Evolutionary conservation across 2,329 filamentous ascomycete genomes (phyloP).

Genomic region (Xylaria multiplex): DNA sequence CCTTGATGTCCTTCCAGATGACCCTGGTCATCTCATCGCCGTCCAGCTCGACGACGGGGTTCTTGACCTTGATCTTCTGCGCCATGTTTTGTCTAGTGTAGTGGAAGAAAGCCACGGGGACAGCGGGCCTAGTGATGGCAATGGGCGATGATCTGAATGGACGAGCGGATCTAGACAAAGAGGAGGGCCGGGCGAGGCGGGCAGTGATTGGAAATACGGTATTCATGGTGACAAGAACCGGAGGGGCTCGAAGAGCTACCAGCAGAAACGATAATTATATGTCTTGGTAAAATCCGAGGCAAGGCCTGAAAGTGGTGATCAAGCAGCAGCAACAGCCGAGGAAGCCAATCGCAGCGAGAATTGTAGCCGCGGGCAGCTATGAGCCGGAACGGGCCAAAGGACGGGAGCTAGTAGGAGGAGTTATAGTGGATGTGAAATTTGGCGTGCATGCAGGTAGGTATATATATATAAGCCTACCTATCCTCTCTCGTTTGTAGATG

Average conservation of each 20-base stretch:
- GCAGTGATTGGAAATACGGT: conserved; percentile 42
- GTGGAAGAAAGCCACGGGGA: conserved; percentile 50
- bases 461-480: not conserved
- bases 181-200: conserved; percentile 46
- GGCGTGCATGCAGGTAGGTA: not conserved
- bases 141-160: conserved; percentile 44
- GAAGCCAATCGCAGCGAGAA: conserved; percentile 35
- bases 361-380: conserved; percentile 27
- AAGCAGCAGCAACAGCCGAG: conserved; percentile 33
- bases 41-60: conserved; percentile 97
- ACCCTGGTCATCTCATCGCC: conserved; percentile 97
- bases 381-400: conserved; percentile 30
- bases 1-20: conserved; percentile 99
- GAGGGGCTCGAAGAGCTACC: conserved; percentile 2
- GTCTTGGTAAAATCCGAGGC: conserved; percentile 6
- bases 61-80: conserved; percentile 99
- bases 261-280: conserved; percentile 25
- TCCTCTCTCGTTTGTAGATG: conserved; percentile 2
- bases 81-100: conserved; percentile 63
- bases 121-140: conserved; percentile 41
- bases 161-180: conserved; percentile 44
- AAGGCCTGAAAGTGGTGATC: conserved; percentile 13
- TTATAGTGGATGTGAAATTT: conserved; percentile 4
- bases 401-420: conserved; percentile 2
- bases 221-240: conserved; percentile 44